Evolutionary conservation across 495 filamentous ascomycete genomes (phyloP), one percentile per base, ranked within the genome.

Genomic region (Lasiosphaeriaceae sp.): DNA sequence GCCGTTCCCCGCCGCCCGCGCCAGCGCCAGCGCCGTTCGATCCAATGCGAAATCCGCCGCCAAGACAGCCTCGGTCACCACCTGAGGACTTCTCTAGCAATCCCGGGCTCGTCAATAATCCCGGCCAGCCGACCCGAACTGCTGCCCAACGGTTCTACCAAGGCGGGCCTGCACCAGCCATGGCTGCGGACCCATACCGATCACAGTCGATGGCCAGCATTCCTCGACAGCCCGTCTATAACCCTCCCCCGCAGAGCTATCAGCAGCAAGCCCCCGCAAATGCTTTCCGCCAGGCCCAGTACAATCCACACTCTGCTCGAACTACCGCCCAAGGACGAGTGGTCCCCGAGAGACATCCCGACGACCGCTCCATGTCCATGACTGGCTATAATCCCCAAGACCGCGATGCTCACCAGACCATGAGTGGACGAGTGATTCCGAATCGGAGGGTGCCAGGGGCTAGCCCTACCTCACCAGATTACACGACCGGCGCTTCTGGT

Each of bases 301-400:
- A 94, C 72, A 75, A 61, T 19, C 68, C 76, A 20, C 66, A 76
- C 53, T 86, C 89, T 34, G 67, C 75, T 17, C 81, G 90, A 65
- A 97, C 92, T 24, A 95, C 92, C 21, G 90, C 90, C 2, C 90
- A 96, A 68, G 95, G 95, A 16, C 83, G 95, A 50, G 73, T 90
- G 23, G 90, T 99, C 1, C 95, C 95, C 7, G 92, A 96, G 61
- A 83, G 91, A 48, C 88, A 94, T 65, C 44, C 58, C 49, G 86
- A 97, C 65, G 92, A 97, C 66, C 82, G 95, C 49, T 84, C 94
- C 49, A 97, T 97, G 94, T 96, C 93, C 24, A 86, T 99, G 84
- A 92, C 86, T 16, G 88, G 88, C 2, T 96, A 96, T 67, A 80
- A 86, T 21, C 70, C 75, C 16, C 74, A 85, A 57, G 89, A 93